phyloP scores from a whole-genome alignment of 106 monocot species.

The Dendrobium nobile region DNA sequence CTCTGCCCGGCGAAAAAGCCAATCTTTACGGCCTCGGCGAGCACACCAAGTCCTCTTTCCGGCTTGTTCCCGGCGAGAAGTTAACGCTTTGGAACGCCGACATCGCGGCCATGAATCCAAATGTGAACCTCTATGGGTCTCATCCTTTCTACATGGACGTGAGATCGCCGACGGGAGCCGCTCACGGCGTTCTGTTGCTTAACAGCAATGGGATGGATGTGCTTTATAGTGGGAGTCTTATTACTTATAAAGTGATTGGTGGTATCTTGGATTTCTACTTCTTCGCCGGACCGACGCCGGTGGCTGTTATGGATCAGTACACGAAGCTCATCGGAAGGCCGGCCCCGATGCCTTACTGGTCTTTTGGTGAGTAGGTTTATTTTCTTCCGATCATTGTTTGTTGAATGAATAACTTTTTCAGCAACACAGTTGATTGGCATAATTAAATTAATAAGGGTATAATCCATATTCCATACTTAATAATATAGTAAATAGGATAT shows the following conservation, averaged over 20 bases:
- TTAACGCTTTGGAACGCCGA: slow-evolving; percentile 68
- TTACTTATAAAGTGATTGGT: slow-evolving; percentile 61
- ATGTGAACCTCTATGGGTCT: slow-evolving; percentile 61
- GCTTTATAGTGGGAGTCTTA: slow-evolving; percentile 20
- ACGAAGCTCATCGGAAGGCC: slow-evolving; percentile 49
- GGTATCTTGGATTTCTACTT: slow-evolving; percentile 53
- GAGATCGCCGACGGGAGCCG: slow-evolving; percentile 14
- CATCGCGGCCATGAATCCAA: slow-evolving; percentile 12
- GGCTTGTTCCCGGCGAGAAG: slow-evolving; percentile 36
- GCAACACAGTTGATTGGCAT: no score
- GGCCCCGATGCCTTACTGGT: slow-evolving; percentile 61
- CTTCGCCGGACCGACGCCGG: slow-evolving; percentile 44
- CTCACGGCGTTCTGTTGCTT: slow-evolving; percentile 47
- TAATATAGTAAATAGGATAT: no score
- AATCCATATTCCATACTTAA: no score
- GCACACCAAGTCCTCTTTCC: slow-evolving; percentile 50
- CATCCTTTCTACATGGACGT: slow-evolving; percentile 80
- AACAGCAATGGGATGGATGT: slow-evolving; percentile 70
- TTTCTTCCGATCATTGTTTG: background rate
- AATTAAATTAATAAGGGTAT: no score
- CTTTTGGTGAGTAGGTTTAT: slow-evolving; percentile 43
- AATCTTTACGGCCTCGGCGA: slow-evolving; percentile 54
- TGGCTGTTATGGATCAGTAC: slow-evolving; percentile 43
- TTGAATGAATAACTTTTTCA: no score
- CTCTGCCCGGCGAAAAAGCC: slow-evolving; percentile 23